Base-by-base conservation (phyloP, 2,329 filamentous ascomycete genomes). In the Penicillium sclerotigenum region DNA sequence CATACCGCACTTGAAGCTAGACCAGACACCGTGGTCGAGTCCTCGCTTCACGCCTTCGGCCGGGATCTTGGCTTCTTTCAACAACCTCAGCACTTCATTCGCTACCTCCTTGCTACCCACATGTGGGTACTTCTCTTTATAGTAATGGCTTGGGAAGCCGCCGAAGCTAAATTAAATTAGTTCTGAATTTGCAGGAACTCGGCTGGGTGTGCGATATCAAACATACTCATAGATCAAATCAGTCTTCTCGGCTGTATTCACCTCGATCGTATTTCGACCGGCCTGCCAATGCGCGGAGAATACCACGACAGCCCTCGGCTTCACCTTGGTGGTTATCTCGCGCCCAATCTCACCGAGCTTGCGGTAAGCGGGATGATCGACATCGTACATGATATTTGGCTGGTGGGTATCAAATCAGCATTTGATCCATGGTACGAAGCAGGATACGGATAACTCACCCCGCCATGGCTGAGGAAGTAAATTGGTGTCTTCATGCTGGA, bases 211-310 rank as follows among this genome's bases (percentile, higher is more conserved):
- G 20, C 18, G 4, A 51, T 51, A 18, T 34, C 16, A 28, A 26
- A 58, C 71, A 55, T 71, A 84, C 82, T 90, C 87, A 69, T 89
- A 90, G 48, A 90, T 87, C 61, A 90, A 68, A 55, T 86, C 82
- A 4, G 81, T 84, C n/a, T 79, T 74, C 54, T 84, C 83, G 3
- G 82, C 84, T 9, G 81, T 83, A 69, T 90, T 90, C 62, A 90
- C 80, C 65, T 87, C 77, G 59, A 90, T 81, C 4, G 75, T 78
- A 63, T 80, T 75, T 37, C 73, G 72, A 1, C 67, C 52, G 7
- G 80, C 84, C 73, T 89, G 85, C 88, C 89, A 91, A 71, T 92
- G 88, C 1, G 87, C 89, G 0, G 88, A 90, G 68, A 92, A 87
- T 26, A 91, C 86, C 1, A 91, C 84, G 16, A 91, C 81, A 2